Base-by-base conservation (phyloP, 257 asterid genomes). In the Coffea canephora region DNA sequence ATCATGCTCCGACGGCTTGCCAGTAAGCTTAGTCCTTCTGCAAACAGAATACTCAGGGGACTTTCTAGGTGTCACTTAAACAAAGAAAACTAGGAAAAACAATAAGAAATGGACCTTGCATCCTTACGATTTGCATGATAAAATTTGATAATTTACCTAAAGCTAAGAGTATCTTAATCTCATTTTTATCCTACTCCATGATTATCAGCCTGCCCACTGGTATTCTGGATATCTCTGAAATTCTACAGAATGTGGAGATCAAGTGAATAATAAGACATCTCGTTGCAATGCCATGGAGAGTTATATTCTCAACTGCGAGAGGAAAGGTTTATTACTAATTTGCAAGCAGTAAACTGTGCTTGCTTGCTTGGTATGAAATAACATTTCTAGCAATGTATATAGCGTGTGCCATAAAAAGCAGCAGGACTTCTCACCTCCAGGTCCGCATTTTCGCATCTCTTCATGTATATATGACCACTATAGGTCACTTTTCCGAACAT, bases 281-380 rank as follows among this genome's bases (percentile, higher is more conserved):
- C 1, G 88, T 74, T 85, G 86, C 70, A 27, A 25, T n/a, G 6
- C 81, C 74, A 34, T 82, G 83, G 46, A 65, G 82, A 80, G 66
- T 82, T 82, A 85, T 76, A 55, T 85, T 78, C 69, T 31, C 31
- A 27, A 27, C 74, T 45, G 3, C 88, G 82, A 79, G 75, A 68
- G 55, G 77, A 85, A 76, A 82, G 83, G 59, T 82, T 85, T 62
- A 54, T 82, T 67, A 82, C 88, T 2, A 78, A 70, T 69, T 66
- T 74, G n/a, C 88, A 85, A 80, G 88, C 86, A 48, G 41, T 82
- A 52, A 83, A 34, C 39, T 85, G 86, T 74, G 88, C 88, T 73
- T 69, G 78, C 59, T 61, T 54, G 59, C 83, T 85, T 54, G 86
- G 81, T 16, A 39, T 34, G 41, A 85, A 73, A 74, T 78, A 82